Evolutionary conservation across 2,329 filamentous ascomycete genomes (phyloP), one percentile per base, ranked within the genome.

Genomic region (Proliferodiscus dingleyae): DNA sequence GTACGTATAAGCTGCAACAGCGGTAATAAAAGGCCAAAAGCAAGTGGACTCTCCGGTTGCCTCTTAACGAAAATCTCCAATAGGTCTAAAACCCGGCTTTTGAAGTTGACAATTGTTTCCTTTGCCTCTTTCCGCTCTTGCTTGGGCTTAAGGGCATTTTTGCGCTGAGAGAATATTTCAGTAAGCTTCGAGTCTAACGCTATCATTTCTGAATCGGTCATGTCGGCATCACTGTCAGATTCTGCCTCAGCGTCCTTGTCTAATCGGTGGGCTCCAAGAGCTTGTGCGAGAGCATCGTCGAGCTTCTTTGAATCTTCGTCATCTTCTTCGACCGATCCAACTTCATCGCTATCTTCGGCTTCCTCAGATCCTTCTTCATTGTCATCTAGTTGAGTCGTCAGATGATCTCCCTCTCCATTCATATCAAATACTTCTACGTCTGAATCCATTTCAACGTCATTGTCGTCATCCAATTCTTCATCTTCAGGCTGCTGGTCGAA

Each of bases 141-240:
- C 69, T 90, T 93, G 61, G 85, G 84, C 63, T 76, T 83, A 2
- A 55, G 55, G 13, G 71, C 71, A 64, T 88, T 83, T 54, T 78
- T 80, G 39, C 83, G 81, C 54, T 90, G 83, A 54, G 83, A 81
- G 74, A 97, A 94, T 51, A 96, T 88, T 52, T 87, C 87, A 41
- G 83, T 80, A 3, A 98, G 79, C 61, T 91, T 85, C 9, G 78
- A 78, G 59, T 97, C 91, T 13, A 97, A 72, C 3, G 83, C 83
- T 68, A 95, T 83, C 93, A 97, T 97, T 63, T 95, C 85, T 15
- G 91, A 89, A 67, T 97, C 91, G 50, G 89, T 85, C 89, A 98
- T 95, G 66, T 95, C 88, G 2, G 78, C 81, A 49, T 85, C 85
- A 8, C 77, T 77, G 23, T 80, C 80, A 1, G 73, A 77, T 1